These are phyloP conservation scores for Wickerhamiella siamensis DNA, from an alignment of 805 yeast genomes.

Conservation along the genomic window DNA sequence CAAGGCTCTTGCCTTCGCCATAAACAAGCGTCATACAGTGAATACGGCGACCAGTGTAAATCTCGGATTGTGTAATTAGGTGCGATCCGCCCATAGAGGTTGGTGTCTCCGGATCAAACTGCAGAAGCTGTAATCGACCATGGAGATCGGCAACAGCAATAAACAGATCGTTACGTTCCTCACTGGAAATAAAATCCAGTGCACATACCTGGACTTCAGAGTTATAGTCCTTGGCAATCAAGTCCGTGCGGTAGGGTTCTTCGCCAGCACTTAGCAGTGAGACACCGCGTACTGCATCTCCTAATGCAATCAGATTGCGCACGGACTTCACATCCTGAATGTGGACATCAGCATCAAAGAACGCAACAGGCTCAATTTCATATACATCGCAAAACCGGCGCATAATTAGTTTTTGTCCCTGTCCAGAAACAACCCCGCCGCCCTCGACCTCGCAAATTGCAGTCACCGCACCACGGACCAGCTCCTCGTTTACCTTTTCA, in stretches of 20 bases:
- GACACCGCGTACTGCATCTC: conserved; percentile 65
- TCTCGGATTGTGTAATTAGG: conserved; percentile 53
- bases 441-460: conserved; percentile 70
- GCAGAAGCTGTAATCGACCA: conserved; percentile 52
- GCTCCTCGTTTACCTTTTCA: conserved; percentile 66
- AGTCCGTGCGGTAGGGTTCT: conserved; percentile 79
- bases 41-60: conserved; percentile 45
- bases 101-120: conserved; percentile 88
- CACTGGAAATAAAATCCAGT: conserved; percentile 30
- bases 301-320: conserved; percentile 66
- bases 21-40: conserved; percentile 21
- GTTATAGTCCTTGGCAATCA: conserved; percentile 65
- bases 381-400: conserved; percentile 78
- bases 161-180: conserved; percentile 38
- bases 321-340: conserved; percentile 68
- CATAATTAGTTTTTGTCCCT: conserved; percentile 70
- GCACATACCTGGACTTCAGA: conserved; percentile 63
- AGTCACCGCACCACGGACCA: conserved; percentile 71
- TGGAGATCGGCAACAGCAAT: conserved; percentile 57
- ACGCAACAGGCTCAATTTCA: conserved; percentile 83
- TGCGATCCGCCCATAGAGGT: conserved; percentile 66
- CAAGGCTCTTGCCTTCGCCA: conserved; percentile 22
- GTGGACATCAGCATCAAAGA: conserved; percentile 70
- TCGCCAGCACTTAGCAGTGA: conserved; percentile 84
- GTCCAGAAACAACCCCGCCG: conserved; percentile 54